Conservation (phyloP, 2,329 filamentous ascomycete species). For the Hirsutella thompsonii region DNA sequence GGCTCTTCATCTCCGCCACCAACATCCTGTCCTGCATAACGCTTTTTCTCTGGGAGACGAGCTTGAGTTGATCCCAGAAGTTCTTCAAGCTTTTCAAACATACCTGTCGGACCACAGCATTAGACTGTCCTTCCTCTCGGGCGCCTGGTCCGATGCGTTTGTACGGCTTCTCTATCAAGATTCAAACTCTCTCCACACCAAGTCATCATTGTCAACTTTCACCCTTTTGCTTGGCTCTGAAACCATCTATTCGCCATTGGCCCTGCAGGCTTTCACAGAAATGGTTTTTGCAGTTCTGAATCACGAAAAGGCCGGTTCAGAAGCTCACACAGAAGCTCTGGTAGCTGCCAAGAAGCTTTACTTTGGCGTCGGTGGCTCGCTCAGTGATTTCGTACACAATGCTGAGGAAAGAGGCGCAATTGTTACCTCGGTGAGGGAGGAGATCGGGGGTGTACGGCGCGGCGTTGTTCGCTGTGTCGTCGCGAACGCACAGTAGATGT, state of each 20-base stretch:
- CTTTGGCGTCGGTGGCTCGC: constrained; percentile 72
- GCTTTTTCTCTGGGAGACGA: constrained; percentile 43
- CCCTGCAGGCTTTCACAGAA: constrained; percentile 55
- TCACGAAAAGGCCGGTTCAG: constrained; percentile 20
- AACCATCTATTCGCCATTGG: constrained; percentile 71
- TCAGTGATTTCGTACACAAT: constrained; percentile 56
- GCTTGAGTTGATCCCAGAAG: constrained; percentile 46
- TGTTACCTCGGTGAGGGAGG: constrained; percentile 41
- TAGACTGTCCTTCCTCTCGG: constrained; percentile 55
- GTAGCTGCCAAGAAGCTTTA: constrained; percentile 71
- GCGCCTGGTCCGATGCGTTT: constrained; percentile 58
- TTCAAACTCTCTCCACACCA: constrained; percentile 4
- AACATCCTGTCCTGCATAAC: constrained; percentile 22
- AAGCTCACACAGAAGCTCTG: constrained; percentile 43
- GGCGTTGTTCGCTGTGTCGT: constrained; percentile 43
- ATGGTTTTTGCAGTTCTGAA: constrained; percentile 48
- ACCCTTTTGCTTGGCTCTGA: constrained; percentile 60
- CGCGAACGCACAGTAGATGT: too few species aligned
- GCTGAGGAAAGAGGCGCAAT: constrained; percentile 33
- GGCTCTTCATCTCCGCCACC: constrained; percentile 32
- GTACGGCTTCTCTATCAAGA: constrained; percentile 40
- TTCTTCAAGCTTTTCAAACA: constrained; percentile 44
- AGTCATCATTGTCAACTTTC: constrained; percentile 1
- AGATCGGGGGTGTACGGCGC: constrained; percentile 46
- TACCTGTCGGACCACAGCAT: constrained; percentile 39